These are phyloP conservation scores for Cyclotella cryptica DNA, from an alignment of 108 stramenopile genomes.

Conservation along the genomic window DNA sequence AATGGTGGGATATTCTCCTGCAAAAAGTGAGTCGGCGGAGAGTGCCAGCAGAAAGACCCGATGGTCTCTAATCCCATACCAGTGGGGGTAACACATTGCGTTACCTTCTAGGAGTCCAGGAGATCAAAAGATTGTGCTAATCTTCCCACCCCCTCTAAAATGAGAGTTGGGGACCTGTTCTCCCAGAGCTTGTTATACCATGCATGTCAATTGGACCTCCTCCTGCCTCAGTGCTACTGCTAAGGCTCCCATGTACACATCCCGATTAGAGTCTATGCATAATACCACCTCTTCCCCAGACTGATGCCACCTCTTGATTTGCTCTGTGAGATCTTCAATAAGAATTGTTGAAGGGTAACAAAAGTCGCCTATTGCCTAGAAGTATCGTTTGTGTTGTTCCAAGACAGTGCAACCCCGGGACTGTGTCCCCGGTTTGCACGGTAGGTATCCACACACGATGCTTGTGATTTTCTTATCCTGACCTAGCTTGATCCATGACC, in stretches of 20 bases:
- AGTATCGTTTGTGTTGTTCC: background rate
- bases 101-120: background rate
- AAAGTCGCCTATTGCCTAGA: too few relatives aligned
- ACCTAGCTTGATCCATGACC: too few relatives aligned
- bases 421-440: background rate
- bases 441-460: background rate
- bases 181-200: too few relatives aligned
- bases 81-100: background rate
- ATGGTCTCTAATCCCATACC: too few relatives aligned
- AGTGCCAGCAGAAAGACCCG: background rate
- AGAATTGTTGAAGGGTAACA: too few relatives aligned
- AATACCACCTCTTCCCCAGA: too few relatives aligned
- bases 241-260: background rate
- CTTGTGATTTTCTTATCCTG: background rate
- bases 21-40: background rate
- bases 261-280: background rate
- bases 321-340: background rate
- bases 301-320: background rate
- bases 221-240: too few relatives aligned
- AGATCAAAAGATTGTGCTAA: slow-evolving; percentile 1
- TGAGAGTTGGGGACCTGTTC: too few relatives aligned
- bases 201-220: too few relatives aligned
- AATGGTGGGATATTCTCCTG: too few relatives aligned
- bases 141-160: too few relatives aligned
- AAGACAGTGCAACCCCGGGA: background rate